A percentile compares a stretch with the other conserved stretches of the same genome.
phyloP scores from a whole-genome alignment of 805 yeast species.

The Kuraishia hungarica region DNA sequence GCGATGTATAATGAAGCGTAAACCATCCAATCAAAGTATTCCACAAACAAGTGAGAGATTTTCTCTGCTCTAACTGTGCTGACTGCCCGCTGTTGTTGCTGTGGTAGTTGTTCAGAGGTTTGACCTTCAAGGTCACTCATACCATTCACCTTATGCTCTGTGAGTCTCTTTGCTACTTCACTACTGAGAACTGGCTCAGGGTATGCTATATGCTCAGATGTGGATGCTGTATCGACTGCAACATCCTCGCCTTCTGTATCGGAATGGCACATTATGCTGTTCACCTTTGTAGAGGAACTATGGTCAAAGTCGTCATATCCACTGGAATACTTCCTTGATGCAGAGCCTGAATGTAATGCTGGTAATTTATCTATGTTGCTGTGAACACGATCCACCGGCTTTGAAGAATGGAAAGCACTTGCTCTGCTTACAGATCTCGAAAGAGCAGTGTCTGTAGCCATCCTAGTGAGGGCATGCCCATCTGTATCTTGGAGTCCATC shows the following conservation, averaged over 20 bases:
- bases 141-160: not conserved
- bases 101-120: not conserved
- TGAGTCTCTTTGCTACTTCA: not conserved
- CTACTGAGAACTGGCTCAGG: not conserved
- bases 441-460: constrained; percentile 14
- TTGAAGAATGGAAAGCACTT: not conserved
- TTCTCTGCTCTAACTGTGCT: not conserved
- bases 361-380: not conserved
- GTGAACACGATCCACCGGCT: not conserved
- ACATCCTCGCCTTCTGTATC: not conserved
- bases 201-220: not conserved
- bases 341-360: not conserved
- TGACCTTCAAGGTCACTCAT: not conserved
- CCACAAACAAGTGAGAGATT: constrained; percentile 21
- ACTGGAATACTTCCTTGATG: not conserved
- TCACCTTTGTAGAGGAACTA: not conserved
- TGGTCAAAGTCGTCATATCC: not conserved
- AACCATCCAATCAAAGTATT: constrained; percentile 47
- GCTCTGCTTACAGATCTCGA: constrained; percentile 7
- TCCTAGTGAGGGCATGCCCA: constrained; percentile 15
- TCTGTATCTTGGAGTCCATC: constrained; percentile 18
- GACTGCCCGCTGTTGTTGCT: not conserved
- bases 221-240: not conserved
- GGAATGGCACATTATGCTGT: not conserved
- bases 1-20: constrained; percentile 38